Conservation (phyloP, 83 land plant species). For the Larix sibirica region DNA sequence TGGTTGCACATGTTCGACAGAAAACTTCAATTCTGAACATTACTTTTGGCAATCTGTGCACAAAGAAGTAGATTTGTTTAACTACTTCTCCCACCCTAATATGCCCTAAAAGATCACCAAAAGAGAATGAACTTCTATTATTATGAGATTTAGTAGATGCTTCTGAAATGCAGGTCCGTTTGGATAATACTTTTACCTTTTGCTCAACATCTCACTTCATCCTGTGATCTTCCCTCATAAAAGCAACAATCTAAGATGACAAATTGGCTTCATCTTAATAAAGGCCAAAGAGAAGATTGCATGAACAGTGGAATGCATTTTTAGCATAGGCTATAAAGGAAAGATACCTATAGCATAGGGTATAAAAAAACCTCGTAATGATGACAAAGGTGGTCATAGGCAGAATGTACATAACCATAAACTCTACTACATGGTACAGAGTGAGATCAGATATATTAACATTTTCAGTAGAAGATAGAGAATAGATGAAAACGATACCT, state of each 20-base stretch:
- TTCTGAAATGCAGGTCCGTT: background rate
- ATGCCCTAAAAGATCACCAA: background rate
- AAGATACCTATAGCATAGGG: background rate
- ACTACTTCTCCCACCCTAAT: too few relatives aligned
- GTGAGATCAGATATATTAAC: background rate
- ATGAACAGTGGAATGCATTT: background rate
- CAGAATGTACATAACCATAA: background rate
- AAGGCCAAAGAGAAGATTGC: background rate
- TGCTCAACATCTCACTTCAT: background rate
- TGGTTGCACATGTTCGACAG: too few relatives aligned
- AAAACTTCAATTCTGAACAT: too few relatives aligned
- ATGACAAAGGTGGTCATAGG: background rate
- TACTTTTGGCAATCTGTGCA: too few relatives aligned
- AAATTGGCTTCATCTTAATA: background rate
- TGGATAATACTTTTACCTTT: background rate
- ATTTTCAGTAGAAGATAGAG: background rate
- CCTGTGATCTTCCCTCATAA: too few relatives aligned
- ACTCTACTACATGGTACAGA: background rate
- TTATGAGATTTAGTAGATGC: background rate
- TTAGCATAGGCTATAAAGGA: background rate
- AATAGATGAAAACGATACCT: slow-evolving; percentile 38
- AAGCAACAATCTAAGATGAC: background rate
- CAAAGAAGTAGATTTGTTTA: too few relatives aligned
- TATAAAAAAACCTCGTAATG: background rate
- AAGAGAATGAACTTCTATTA: background rate